A percentile compares a stretch with the other conserved stretches of the same genome.
phyloP scores from a whole-genome alignment of 495 filamentous ascomycete genomes.

The Bathelium albidoporum region DNA sequence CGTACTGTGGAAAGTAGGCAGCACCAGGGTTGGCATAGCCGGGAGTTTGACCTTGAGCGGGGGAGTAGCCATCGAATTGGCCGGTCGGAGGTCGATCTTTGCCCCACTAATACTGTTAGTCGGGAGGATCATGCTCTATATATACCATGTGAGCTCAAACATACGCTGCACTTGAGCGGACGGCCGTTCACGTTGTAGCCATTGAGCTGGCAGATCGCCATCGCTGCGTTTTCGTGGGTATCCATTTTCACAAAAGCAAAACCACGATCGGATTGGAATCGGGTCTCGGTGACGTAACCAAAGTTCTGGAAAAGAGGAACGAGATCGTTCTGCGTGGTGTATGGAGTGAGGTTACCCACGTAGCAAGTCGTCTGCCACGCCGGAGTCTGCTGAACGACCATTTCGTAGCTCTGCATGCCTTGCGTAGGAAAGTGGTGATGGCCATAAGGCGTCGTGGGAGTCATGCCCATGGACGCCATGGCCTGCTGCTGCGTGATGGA shows the following conservation, averaged over 20 bases:
- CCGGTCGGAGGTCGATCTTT: constrained; percentile 92
- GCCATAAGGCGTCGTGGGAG: constrained; percentile 88
- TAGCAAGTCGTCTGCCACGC: constrained; percentile 99
- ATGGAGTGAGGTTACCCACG: constrained; percentile 94
- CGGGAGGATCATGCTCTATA: constrained; percentile 17
- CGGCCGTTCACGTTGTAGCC: constrained; percentile 96
- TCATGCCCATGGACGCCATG: constrained; percentile 98
- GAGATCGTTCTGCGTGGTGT: constrained; percentile 91
- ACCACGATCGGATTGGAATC: constrained; percentile 94
- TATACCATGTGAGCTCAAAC: constrained; percentile 27
- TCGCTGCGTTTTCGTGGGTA: constrained; percentile 92
- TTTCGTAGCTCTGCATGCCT: constrained; percentile 92
- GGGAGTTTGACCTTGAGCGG: constrained; percentile 60
- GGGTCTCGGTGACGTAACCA: constrained; percentile 91
- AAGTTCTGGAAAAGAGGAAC: constrained; percentile 98
- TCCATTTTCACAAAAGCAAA: constrained; percentile 99
- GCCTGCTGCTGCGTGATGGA: constrained; percentile 96
- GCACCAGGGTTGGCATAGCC: constrained; percentile 58
- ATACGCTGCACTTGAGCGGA: constrained; percentile 95
- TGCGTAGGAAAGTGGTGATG: constrained; percentile 98
- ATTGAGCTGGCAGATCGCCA: constrained; percentile 95
- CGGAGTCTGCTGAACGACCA: constrained; percentile 95
- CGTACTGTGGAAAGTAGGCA: constrained; percentile 91
- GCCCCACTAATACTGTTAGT: constrained; percentile 63
- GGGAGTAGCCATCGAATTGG: constrained; percentile 72